Conservation (phyloP, 2,329 filamentous ascomycete genomes). For the Aspergillus awamori region DNA sequence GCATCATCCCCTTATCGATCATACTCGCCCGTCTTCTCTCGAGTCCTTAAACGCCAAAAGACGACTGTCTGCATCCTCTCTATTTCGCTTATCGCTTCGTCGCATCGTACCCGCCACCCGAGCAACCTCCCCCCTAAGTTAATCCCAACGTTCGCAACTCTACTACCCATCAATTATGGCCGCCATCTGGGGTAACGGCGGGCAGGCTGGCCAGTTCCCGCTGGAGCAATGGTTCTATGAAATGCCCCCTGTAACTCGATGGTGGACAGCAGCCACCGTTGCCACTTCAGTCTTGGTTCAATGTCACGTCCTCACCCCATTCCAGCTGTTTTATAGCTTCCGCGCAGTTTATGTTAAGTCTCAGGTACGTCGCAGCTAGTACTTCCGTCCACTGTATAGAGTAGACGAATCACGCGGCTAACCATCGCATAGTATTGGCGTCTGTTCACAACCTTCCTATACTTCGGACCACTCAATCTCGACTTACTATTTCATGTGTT, state of each 20-base stretch:
- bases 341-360: conserved; percentile 87
- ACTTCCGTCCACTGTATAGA: neutral
- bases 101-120: neutral
- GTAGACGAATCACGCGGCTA: conserved; percentile 12
- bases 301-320: conserved; percentile 87
- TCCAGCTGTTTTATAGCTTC: conserved; percentile 97
- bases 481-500: conserved; percentile 98
- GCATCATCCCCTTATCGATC: neutral
- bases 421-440: conserved; percentile 77
- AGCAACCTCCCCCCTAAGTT: neutral
- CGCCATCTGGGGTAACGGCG: conserved; percentile 49
- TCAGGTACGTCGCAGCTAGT: conserved; percentile 67
- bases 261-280: conserved; percentile 94
- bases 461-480: conserved; percentile 91
- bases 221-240: conserved; percentile 99
- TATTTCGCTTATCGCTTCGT: neutral
- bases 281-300: conserved; percentile 87
- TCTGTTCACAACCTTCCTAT: conserved; percentile 92
- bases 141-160: neutral
- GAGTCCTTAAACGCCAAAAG: neutral
- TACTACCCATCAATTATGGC: conserved; percentile 38
- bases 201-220: conserved; percentile 65
- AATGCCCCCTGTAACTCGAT: conserved; percentile 92
- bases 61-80: neutral
- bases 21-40: neutral